Evolutionary conservation across 805 yeast genomes (phyloP), one percentile per base, ranked within the genome.

Genomic region (Spathaspora sp.): DNA sequence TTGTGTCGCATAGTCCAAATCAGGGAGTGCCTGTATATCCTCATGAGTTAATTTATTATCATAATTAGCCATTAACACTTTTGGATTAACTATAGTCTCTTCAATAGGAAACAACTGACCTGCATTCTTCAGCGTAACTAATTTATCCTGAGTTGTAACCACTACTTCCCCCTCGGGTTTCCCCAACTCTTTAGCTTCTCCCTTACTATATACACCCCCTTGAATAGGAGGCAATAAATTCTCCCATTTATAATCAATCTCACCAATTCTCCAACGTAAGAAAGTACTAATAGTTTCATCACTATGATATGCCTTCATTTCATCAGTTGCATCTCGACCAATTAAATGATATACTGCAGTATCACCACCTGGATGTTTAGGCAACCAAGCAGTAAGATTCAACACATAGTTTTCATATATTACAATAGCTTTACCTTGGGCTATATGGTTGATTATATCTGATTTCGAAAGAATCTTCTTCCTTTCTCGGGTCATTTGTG

Each of bases 241-340:
- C 49, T 73, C 73, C 97, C 97, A 90, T 9, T 72, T 71, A 52
- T 73, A 66, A 50, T 83, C 82, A 6, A 89, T 81, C 11, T 60
- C 63, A 1, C 97, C 97, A 12, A 90, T 77, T 51, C 71, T 78
- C 79, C 80, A 91, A 40, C 67, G 75, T n/a, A 63, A 60, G 65
- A 88, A 86, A 0, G 67, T 66, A 2, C 53, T 46, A 8, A 78
- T 69, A 0, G 94, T 80, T 47, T 81, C 86, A 11, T 76, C 81
- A 44, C 80, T 65, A 63, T 90, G 97, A 60, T 89, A 90, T 8
- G 92, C 91, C 49, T 83, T 79, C 88, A 90, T 89, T 65, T 91
- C 97, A 64, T 89, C 96, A 0, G 94, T 85, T 18, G 96, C 96
- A 67, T 90, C 96, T 51, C 93, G 71, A 1, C 97, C 97, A 3